Evolutionary conservation across 306 rosid genomes (phyloP).

Genomic region (Luffa acutangula): DNA sequence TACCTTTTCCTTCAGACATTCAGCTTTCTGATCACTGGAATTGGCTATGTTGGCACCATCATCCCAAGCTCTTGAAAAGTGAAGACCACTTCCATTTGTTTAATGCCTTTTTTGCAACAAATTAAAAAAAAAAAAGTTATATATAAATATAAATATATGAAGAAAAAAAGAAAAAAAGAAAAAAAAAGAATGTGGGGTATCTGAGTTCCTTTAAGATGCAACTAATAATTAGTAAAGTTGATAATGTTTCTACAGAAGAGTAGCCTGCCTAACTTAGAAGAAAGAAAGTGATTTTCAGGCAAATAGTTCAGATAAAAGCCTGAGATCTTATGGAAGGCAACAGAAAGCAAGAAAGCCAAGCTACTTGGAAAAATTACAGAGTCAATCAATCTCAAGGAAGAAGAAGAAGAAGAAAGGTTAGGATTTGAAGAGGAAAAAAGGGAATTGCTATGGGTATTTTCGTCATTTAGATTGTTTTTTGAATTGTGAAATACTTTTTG

Average conservation of each 20-base stretch:
- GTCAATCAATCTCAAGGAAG: constrained; percentile 11
- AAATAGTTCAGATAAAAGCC: constrained; percentile 15
- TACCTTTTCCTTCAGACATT: constrained; percentile 95
- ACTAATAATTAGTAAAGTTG: neutral
- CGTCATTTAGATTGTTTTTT: constrained; percentile 24
- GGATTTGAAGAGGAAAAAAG: constrained; percentile 29
- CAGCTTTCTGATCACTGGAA: constrained; percentile 68
- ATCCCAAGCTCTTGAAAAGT: constrained; percentile 43
- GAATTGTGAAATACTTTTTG: constrained; percentile 44
- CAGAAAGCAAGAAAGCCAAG: constrained; percentile 3
- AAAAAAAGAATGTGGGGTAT: neutral
- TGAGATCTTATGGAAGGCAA: constrained; percentile 14
- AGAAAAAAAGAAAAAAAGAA: neutral
- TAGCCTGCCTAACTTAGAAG: constrained; percentile 4
- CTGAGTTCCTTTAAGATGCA: neutral
- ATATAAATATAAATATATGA: neutral
- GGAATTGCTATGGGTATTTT: neutral
- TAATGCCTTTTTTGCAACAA: neutral
- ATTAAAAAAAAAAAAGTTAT: neutral
- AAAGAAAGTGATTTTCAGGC: neutral
- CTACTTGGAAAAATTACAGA: constrained; percentile 19
- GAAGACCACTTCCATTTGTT: neutral
- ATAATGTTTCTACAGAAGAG: neutral
- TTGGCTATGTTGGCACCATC: constrained; percentile 93
- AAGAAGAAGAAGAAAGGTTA: constrained; percentile 26